phyloP scores from a whole-genome alignment of 192 early-diverging fungal species.

The Backusella luteola region DNA sequence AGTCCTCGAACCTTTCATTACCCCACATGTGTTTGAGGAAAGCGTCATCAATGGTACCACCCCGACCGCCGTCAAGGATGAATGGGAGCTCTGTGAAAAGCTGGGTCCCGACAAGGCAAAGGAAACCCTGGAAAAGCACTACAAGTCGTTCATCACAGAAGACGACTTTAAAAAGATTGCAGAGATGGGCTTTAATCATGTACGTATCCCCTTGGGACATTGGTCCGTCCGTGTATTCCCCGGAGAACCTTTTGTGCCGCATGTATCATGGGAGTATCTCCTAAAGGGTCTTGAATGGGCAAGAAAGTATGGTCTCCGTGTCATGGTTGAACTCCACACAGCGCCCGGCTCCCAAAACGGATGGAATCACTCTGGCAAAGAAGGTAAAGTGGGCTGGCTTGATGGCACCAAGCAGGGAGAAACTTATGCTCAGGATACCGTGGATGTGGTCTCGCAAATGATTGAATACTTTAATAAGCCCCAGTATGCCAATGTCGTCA shows the following conservation, averaged over 20 bases:
- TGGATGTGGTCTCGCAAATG: slow-evolving; percentile 50
- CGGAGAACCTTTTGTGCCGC: slow-evolving; percentile 61
- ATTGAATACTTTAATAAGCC: slow-evolving; percentile 51
- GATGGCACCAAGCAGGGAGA: slow-evolving; percentile 40
- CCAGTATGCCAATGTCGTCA: slow-evolving; percentile 42
- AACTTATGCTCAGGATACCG: slow-evolving; percentile 48
- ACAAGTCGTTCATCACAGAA: slow-evolving; percentile 60
- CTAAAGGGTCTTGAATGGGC: slow-evolving; percentile 60
- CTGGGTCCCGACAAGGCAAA: slow-evolving; percentile 56
- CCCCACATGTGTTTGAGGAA: slow-evolving; percentile 48
- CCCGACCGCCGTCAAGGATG: slow-evolving; percentile 44
- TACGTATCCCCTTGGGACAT: slow-evolving; percentile 70
- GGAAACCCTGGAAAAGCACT: slow-evolving; percentile 51
- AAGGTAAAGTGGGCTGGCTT: slow-evolving; percentile 41
- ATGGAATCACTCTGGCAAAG: slow-evolving; percentile 53
- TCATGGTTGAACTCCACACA: slow-evolving; percentile 68
- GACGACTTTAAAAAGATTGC: slow-evolving; percentile 54
- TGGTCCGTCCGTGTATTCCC: slow-evolving; percentile 58
- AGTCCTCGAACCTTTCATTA: slow-evolving; percentile 62
- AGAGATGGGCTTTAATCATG: slow-evolving; percentile 58
- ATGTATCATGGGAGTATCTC: slow-evolving; percentile 55
- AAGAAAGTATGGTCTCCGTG: slow-evolving; percentile 58
- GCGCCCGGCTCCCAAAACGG: slow-evolving; percentile 77
- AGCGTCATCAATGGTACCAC: slow-evolving; percentile 2
- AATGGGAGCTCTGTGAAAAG: slow-evolving; percentile 58